Percentiles rank a stretch among this genome's conserved stretches.
Conservation (phyloP, 2,329 filamentous ascomycete species). For the Nothomitra cinnamomea region DNA sequence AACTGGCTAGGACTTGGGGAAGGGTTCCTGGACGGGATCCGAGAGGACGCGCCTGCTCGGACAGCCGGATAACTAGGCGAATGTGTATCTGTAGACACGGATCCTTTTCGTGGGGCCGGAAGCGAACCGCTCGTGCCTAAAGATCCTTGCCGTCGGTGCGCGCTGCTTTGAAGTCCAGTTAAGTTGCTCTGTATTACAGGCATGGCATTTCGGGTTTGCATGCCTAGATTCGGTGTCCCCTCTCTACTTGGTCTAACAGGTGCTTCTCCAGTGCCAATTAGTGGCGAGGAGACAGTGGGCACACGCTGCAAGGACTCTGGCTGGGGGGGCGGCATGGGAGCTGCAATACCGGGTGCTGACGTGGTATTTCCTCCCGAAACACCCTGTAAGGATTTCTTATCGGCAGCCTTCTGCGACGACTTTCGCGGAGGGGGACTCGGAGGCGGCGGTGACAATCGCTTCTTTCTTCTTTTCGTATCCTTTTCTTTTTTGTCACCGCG, state of each 20-base stretch:
- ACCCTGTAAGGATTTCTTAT: neutral
- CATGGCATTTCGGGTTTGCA: neutral
- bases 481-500: slow-evolving; percentile 1
- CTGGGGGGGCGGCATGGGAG: slow-evolving; percentile 9
- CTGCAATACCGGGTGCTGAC: slow-evolving; percentile 10
- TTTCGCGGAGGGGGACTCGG: slow-evolving; percentile 5
- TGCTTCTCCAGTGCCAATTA: neutral
- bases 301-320: neutral
- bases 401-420: slow-evolving; percentile 4
- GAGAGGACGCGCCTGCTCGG: neutral
- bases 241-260: slow-evolving; percentile 5
- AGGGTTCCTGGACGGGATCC: slow-evolving; percentile 1
- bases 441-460: slow-evolving; percentile 3
- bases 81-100: neutral
- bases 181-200: slow-evolving; percentile 7
- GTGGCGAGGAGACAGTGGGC: neutral
- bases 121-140: slow-evolving; percentile 2
- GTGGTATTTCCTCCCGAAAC: slow-evolving; percentile 5
- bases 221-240: slow-evolving; percentile 4
- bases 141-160: slow-evolving; percentile 1
- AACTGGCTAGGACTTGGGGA: slow-evolving; percentile 4
- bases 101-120: neutral
- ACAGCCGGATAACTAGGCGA: neutral
- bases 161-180: neutral
- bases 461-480: neutral